Evolutionary conservation across 768 basidiomycete species (phyloP).

Genomic region (Cystofilobasidium macerans): DNA sequence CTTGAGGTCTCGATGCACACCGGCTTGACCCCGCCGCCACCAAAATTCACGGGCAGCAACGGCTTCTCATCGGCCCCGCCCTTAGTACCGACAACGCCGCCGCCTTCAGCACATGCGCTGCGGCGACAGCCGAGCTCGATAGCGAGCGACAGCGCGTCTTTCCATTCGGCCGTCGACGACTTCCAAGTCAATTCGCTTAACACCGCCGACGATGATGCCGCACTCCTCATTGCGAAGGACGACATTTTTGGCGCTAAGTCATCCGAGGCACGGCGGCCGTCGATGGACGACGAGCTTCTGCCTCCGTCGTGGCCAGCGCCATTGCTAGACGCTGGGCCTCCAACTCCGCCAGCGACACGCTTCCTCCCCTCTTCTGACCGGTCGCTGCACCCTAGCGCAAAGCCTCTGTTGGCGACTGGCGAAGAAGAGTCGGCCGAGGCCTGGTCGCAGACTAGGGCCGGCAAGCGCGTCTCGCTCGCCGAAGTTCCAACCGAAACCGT

Average conservation of each 20-base stretch:
- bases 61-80: neutral
- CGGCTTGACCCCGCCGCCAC: neutral
- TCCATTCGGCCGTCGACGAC: slow-evolving; percentile 16
- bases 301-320: neutral
- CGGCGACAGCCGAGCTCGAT: neutral
- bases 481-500: slow-evolving; percentile 18
- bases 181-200: neutral
- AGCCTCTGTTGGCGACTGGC: neutral
- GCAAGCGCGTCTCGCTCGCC: slow-evolving; percentile 15
- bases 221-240: neutral
- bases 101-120: neutral
- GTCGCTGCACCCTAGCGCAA: neutral
- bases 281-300: neutral
- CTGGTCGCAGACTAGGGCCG: slow-evolving; percentile 13
- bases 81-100: neutral
- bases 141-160: slow-evolving; percentile 1
- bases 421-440: slow-evolving; percentile 8
- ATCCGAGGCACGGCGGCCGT: neutral
- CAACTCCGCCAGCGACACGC: neutral
- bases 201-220: neutral
- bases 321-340: neutral
- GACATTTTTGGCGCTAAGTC: neutral
- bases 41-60: no score
- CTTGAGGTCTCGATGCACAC: slow-evolving; percentile 21
- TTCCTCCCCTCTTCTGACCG: neutral